A percentile compares a stretch with the other conserved stretches of the same genome.
Conservation (phyloP, 2,329 filamentous ascomycete genomes). For the Penicillium sclerotiorum region DNA sequence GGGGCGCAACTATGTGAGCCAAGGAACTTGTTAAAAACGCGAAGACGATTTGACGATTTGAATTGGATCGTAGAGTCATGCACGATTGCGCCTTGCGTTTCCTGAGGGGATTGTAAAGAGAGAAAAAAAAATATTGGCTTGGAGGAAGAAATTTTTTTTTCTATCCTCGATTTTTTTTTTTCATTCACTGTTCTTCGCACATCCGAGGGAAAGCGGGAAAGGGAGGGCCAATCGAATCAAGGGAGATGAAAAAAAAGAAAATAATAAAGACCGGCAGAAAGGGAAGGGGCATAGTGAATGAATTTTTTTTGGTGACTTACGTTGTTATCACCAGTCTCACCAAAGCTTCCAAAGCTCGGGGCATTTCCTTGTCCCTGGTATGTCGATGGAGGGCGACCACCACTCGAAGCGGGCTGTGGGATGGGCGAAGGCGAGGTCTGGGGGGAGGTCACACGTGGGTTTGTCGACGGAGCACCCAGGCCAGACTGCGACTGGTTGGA, state of each 20-base stretch:
- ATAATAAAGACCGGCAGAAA: constrained; percentile 1
- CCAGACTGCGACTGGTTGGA: constrained; percentile 43
- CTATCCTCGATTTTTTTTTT: not conserved
- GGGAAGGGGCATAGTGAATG: not conserved
- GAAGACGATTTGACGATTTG: no score
- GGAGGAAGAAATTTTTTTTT: no score
- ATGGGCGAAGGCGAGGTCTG: constrained; percentile 90
- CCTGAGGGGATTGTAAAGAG: no score
- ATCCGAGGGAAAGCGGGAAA: no score
- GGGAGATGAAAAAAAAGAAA: not conserved
- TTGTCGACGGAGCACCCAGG: constrained; percentile 54
- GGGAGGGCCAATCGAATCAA: not conserved
- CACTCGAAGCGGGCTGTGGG: constrained; percentile 81
- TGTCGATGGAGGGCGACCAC: constrained; percentile 77
- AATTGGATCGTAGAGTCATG: no score
- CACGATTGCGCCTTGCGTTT: constrained; percentile 4
- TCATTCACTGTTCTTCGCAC: no score
- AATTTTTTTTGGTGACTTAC: no score
- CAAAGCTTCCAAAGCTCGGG: constrained; percentile 80
- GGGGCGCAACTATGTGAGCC: constrained; percentile 66
- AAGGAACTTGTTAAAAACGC: no score
- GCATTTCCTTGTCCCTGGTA: constrained; percentile 71
- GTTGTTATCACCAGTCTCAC: constrained; percentile 67
- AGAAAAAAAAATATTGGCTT: no score
- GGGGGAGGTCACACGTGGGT: constrained; percentile 78